Conservation (phyloP, 768 basidiomycete genomes). For the Leccinum rimulosum region DNA sequence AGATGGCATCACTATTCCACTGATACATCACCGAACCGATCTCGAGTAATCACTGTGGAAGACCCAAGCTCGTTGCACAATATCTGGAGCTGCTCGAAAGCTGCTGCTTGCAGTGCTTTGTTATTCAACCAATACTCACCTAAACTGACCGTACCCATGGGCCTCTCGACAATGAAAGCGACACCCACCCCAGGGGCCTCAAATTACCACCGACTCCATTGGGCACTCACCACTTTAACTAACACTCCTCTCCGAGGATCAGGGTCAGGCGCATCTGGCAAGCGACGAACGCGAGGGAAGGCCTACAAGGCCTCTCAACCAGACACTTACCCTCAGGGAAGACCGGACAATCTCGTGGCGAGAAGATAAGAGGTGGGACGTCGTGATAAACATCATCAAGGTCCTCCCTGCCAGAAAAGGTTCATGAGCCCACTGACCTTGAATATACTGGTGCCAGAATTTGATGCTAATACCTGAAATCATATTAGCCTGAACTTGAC, state of each 20-base stretch:
- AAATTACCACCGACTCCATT: not conserved
- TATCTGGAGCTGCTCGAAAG: no score
- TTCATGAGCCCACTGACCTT: not conserved
- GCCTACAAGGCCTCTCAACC: slow-evolving; percentile 32
- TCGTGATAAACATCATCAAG: slow-evolving; percentile 39
- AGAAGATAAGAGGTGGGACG: slow-evolving; percentile 53
- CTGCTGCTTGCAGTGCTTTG: no score
- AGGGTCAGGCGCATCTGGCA: no score
- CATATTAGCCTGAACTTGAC: not conserved
- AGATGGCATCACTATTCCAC: no score
- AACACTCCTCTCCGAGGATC: no score
- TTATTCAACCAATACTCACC: no score
- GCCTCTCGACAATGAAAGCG: not conserved
- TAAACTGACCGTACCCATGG: no score
- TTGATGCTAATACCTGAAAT: not conserved
- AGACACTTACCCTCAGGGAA: slow-evolving; percentile 48
- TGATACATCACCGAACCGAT: no score
- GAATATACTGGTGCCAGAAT: no score
- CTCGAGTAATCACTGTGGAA: no score
- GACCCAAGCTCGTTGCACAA: no score
- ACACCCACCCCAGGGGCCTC: not conserved
- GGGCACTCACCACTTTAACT: not conserved
- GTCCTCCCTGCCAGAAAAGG: slow-evolving; percentile 28
- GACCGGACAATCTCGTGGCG: slow-evolving; percentile 55
- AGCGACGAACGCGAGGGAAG: slow-evolving; percentile 31